Evolutionary conservation across 2,329 filamentous ascomycete genomes (phyloP), one percentile per base, ranked within the genome.

Genomic region (Atkinsonella texensis): DNA sequence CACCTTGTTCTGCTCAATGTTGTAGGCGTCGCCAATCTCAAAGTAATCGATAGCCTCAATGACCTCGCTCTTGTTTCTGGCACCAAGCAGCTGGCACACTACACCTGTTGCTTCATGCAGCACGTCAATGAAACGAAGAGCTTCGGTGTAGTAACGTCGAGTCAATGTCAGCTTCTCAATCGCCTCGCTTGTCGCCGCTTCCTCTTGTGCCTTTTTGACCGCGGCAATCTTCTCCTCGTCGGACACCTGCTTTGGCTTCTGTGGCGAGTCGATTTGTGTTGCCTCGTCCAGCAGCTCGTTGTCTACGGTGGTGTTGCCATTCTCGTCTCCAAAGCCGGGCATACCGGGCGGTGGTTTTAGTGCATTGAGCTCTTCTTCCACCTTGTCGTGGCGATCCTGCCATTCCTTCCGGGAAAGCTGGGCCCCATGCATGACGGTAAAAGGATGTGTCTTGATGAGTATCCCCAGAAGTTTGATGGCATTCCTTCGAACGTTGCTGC

Each of bases 31-130:
- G 44, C 93, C 85, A 44, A 95, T 82, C 59, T 94, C 89, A 59
- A 98, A 95, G 69, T 94, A 98, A 65, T 98, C 93, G 83, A 98
- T 98, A 15, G 94, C 93, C 67, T 98, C 94, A 55, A 98, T 95
- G 28, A 97, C 87, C 66, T 98, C 93, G 60, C 88, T 95, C 75
- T 98, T 98, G 74, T 98, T 98, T 63, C 87, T 88, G 32, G 93
- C 94, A 6, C 89, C 88, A 3, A 98, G 77, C 17, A 98, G 76
- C 67, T 96, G 91, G 56, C 85, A 89, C 35, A 97, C 84, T 2
- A 83, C 82, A 9, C 78, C 77, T 1, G 89, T 94, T 20, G 88
- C 87, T 11, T 85, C 81, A 58, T 96, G 88, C 20, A 98, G 74
- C 6, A 94, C 85, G 55, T 95, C 85, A 58, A 98, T 95, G 63